phyloP scores from a whole-genome alignment of 169 alveolate genomes.

The Eimeria maxima region DNA sequence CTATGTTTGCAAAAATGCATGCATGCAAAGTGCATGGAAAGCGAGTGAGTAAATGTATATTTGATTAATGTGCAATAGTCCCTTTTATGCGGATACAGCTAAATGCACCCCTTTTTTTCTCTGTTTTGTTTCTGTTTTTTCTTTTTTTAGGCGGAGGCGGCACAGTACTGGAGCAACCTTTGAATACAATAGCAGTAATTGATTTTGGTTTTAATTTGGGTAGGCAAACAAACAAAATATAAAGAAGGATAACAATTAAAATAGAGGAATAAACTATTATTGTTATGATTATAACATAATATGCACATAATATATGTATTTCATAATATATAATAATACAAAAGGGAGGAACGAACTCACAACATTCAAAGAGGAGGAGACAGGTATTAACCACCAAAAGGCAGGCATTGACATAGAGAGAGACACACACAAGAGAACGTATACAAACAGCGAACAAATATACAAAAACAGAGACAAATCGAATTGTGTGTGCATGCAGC shows the following conservation, averaged over 20 bases:
- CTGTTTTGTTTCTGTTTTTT: background rate
- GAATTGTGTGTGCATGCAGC: constrained; percentile 21
- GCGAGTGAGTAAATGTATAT: too few species aligned
- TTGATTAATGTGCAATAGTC: too few species aligned
- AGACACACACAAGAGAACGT: background rate
- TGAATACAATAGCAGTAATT: constrained; percentile 59
- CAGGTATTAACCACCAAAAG: background rate
- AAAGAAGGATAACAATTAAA: background rate
- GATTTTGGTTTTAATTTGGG: constrained; percentile 72
- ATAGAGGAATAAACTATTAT: too few species aligned
- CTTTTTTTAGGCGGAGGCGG: constrained; percentile 54
- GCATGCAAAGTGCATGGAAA: background rate
- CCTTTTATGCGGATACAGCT: too few species aligned
- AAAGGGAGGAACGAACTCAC: background rate
- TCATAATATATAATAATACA: too few species aligned
- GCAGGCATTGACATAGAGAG: background rate
- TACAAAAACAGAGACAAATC: background rate
- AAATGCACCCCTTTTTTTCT: background rate
- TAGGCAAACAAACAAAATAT: background rate
- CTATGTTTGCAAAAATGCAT: background rate
- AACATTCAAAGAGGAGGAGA: background rate
- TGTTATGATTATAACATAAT: background rate
- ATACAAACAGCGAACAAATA: too few species aligned
- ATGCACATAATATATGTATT: too few species aligned
- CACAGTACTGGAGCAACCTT: constrained; percentile 45